Percentiles rank a stretch among this genome's conserved stretches.
Evolutionary conservation across 2,329 filamentous ascomycete species (phyloP).

Genomic region (Penicillium sp.): DNA sequence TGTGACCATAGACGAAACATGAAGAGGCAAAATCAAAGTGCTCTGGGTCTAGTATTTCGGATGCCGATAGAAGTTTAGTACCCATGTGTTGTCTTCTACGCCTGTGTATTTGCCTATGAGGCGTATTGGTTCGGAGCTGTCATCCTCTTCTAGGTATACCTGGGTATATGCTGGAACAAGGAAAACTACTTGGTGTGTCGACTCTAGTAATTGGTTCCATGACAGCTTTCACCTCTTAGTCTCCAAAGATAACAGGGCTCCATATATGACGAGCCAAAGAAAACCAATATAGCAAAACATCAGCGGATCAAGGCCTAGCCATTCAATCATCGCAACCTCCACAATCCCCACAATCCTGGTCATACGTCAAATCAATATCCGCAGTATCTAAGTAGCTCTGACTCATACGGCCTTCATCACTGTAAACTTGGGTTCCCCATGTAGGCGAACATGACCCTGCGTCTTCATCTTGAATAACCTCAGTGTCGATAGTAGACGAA

Average conservation of each 20-base stretch:
- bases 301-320: background rate
- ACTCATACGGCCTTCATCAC: background rate
- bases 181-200: background rate
- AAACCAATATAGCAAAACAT: background rate
- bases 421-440: background rate
- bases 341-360: background rate
- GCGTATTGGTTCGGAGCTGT: too few relatives aligned
- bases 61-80: too few relatives aligned
- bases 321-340: background rate
- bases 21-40: too few relatives aligned
- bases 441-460: background rate
- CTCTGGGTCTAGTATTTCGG: too few relatives aligned
- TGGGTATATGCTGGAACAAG: too few relatives aligned
- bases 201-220: background rate
- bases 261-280: background rate
- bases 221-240: background rate
- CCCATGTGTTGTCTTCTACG: too few relatives aligned
- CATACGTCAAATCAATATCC: background rate
- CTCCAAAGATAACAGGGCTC: background rate
- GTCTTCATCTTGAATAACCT: background rate
- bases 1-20: too few relatives aligned
- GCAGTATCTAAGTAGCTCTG: background rate
- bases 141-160: too few relatives aligned
- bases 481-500: background rate
- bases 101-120: too few relatives aligned